phyloP scores from a whole-genome alignment of 1,284 basidiomycete genomes.

The Spongiforma sp. region DNA sequence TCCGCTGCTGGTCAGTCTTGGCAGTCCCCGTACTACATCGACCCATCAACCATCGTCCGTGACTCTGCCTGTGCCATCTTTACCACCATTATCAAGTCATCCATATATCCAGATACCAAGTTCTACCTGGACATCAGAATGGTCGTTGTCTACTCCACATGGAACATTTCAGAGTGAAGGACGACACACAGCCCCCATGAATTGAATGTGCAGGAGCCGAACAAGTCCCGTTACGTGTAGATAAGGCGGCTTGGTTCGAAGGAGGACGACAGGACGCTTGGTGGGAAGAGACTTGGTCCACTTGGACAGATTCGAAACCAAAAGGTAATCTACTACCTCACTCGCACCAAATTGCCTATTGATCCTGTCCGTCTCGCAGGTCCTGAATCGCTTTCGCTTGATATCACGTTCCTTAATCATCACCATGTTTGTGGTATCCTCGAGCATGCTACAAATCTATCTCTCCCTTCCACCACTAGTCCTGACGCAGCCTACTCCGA shows the following conservation, averaged over 20 bases:
- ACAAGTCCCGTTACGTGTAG: slow-evolving; percentile 63
- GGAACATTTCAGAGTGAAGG: no score
- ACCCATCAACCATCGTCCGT: no score
- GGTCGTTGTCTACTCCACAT: no score
- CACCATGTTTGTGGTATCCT: slow-evolving; percentile 94
- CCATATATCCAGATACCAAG: no score
- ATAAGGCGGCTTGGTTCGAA: slow-evolving; percentile 83
- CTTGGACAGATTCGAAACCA: slow-evolving; percentile 93
- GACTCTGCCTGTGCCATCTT: no score
- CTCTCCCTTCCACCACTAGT: slow-evolving; percentile 82
- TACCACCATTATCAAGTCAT: no score
- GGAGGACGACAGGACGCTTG: no score
- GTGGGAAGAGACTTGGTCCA: slow-evolving; percentile 90
- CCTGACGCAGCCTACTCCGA: slow-evolving; percentile 78
- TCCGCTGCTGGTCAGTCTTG: no score
- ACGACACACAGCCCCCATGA: slow-evolving; percentile 45
- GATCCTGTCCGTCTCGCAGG: slow-evolving; percentile 52
- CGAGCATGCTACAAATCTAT: slow-evolving; percentile 96
- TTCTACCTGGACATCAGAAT: no score
- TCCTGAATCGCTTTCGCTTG: slow-evolving; percentile 92
- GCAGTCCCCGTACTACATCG: no score
- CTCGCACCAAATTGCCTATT: background rate
- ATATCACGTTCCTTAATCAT: slow-evolving; percentile 93
- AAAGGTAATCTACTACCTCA: slow-evolving; percentile 68
- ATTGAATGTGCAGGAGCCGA: slow-evolving; percentile 45